A percentile compares a stretch with the other conserved stretches of the same genome.
phyloP scores from a whole-genome alignment of 2,329 filamentous ascomycete genomes.

The Pseudogymnoascus sp. region DNA sequence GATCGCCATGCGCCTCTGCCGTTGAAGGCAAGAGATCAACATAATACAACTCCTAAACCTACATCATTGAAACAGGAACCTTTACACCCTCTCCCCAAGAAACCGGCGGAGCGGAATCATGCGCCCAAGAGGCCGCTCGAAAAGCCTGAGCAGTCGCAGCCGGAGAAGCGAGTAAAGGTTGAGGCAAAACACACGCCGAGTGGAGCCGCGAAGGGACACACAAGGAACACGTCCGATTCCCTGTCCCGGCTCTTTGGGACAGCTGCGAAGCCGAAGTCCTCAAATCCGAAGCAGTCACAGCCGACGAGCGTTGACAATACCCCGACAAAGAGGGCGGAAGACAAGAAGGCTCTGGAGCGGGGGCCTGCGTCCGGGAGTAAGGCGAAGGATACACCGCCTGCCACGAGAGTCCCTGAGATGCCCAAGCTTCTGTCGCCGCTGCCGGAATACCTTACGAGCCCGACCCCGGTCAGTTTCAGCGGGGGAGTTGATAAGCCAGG shows the following conservation, averaged over 20 bases:
- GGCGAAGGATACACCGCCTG: background rate
- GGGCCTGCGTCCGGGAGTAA: background rate
- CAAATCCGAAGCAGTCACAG: background rate
- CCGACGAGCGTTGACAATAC: background rate
- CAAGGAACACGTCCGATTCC: background rate
- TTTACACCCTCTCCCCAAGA: background rate
- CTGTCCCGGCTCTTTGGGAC: background rate
- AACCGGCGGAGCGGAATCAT: background rate
- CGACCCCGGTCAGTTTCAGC: background rate
- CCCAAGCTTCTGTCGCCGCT: background rate
- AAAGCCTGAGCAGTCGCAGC: constrained; percentile 16
- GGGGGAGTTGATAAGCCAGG: background rate
- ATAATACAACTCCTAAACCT: constrained; percentile 20
- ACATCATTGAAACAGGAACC: constrained; percentile 15
- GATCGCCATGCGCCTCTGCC: constrained; percentile 8
- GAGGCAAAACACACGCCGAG: constrained; percentile 10
- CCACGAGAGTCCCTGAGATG: background rate
- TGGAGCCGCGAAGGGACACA: background rate
- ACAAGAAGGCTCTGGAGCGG: background rate
- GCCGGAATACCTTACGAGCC: background rate
- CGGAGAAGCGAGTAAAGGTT: constrained; percentile 24
- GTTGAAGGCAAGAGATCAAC: constrained; percentile 10
- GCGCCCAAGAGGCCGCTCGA: constrained; percentile 23
- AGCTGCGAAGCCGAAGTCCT: background rate
- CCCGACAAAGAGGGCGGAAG: background rate